phyloP scores from a whole-genome alignment of 164 flowering plant species.

The Stephania cephalantha region DNA sequence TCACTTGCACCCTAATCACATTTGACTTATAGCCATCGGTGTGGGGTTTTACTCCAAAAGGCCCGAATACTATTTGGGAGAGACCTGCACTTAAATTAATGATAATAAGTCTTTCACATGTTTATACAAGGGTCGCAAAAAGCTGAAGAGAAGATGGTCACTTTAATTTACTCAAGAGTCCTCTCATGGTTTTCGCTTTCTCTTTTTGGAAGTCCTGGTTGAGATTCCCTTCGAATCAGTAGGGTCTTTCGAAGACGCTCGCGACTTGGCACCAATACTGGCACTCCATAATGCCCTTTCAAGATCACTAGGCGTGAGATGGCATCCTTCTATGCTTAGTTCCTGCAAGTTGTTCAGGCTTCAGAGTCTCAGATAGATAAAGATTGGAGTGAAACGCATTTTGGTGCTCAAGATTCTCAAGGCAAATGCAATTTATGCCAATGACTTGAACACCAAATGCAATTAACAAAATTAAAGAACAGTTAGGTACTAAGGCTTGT shows the following conservation, averaged over 20 bases:
- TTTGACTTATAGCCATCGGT: no score
- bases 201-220: slow-evolving; percentile 31
- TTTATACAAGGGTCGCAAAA: not conserved
- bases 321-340: slow-evolving; percentile 37
- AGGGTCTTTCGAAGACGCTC: slow-evolving; percentile 16
- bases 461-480: no score
- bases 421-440: not conserved
- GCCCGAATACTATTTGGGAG: no score
- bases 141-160: not conserved
- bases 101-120: not conserved
- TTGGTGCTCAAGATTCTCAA: not conserved
- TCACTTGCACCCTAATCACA: not conserved
- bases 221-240: slow-evolving; percentile 18
- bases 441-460: not conserved
- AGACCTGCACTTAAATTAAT: no score
- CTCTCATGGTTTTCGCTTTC: slow-evolving; percentile 50
- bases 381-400: no score
- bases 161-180: not conserved
- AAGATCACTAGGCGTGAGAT: slow-evolving; percentile 70
- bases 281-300: slow-evolving; percentile 88
- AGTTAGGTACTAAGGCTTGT: no score
- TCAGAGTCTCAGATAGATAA: not conserved
- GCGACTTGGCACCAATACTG: slow-evolving; percentile 38
- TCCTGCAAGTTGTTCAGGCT: slow-evolving; percentile 37
- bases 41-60: no score